Conservation (phyloP, 495 filamentous ascomycete species). For the Haplographium delicatum region DNA sequence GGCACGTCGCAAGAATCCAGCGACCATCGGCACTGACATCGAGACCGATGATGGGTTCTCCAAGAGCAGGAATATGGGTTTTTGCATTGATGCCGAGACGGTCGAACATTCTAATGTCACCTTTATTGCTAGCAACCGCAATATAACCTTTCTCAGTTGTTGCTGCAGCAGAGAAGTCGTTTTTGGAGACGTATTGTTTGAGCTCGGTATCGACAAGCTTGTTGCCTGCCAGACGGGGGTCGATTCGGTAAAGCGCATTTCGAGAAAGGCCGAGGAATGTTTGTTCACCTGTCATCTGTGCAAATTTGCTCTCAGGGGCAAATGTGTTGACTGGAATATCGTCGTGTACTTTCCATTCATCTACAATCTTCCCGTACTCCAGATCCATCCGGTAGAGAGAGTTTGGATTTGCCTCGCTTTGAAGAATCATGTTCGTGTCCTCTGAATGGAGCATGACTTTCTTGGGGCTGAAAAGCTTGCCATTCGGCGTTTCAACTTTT, state of each 20-base stretch:
- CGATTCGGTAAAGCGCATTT: slow-evolving; percentile 90
- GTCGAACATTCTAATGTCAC: slow-evolving; percentile 95
- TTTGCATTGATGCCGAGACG: slow-evolving; percentile 95
- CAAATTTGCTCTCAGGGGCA: slow-evolving; percentile 94
- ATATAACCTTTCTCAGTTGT: slow-evolving; percentile 96
- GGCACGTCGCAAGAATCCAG: slow-evolving; percentile 92
- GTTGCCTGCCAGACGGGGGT: slow-evolving; percentile 83
- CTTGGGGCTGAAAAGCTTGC: slow-evolving; percentile 85
- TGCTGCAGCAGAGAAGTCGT: slow-evolving; percentile 88
- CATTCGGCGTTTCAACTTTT: slow-evolving; percentile 85
- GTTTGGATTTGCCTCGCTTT: slow-evolving; percentile 79
- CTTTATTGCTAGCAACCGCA: slow-evolving; percentile 94
- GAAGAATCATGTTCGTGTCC: slow-evolving; percentile 88
- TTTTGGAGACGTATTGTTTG: slow-evolving; percentile 95
- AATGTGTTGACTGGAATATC: slow-evolving; percentile 90
- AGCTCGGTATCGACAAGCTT: slow-evolving; percentile 90
- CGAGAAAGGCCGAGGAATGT: slow-evolving; percentile 88
- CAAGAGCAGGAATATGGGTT: slow-evolving; percentile 91
- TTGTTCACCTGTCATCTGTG: slow-evolving; percentile 93
- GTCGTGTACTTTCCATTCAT: slow-evolving; percentile 99
- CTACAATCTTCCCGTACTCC: slow-evolving; percentile 97
- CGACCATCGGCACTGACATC: slow-evolving; percentile 92
- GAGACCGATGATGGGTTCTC: slow-evolving; percentile 89
- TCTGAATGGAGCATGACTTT: slow-evolving; percentile 98
- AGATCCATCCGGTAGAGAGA: slow-evolving; percentile 97